phyloP scores from a whole-genome alignment of 768 basidiomycete genomes.

The Podaxis sp. region DNA sequence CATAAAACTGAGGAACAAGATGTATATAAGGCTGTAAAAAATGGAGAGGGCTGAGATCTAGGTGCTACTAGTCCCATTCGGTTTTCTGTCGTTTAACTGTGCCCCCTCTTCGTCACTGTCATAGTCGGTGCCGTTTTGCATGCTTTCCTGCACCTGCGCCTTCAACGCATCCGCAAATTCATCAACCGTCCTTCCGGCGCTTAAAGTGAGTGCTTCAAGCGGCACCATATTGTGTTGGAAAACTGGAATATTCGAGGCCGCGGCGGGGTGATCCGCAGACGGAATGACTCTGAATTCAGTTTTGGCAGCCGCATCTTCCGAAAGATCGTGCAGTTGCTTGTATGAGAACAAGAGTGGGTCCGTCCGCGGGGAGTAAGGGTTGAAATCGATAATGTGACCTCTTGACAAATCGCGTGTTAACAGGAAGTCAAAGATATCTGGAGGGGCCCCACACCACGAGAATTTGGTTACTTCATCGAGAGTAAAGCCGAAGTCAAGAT shows the following conservation, averaged over 20 bases:
- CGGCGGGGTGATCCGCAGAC: conserved; percentile 69
- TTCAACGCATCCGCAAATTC: conserved; percentile 73
- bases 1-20: background rate
- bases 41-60: background rate
- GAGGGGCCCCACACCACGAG: conserved; percentile 2
- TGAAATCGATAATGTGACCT: conserved; percentile 88
- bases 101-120: background rate
- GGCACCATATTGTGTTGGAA: conserved; percentile 91
- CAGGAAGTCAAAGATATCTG: conserved; percentile 86
- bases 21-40: background rate
- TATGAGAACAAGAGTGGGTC: conserved; percentile 87
- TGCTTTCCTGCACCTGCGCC: conserved; percentile 44
- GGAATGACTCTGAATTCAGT: conserved; percentile 67
- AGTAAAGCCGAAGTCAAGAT: background rate
- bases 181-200: conserved; percentile 66
- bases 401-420: conserved; percentile 76
- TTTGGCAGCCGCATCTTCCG: conserved; percentile 15
- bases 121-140: conserved; percentile 6
- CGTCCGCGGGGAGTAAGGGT: conserved; percentile 83
- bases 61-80: background rate
- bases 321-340: conserved; percentile 58
- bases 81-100: background rate
- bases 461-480: background rate
- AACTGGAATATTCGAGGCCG: conserved; percentile 63
- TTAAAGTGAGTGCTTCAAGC: conserved; percentile 79